These are phyloP conservation scores for Pleurotus pulmonarius DNA, from an alignment of 768 basidiomycete species.

Conservation along the genomic window DNA sequence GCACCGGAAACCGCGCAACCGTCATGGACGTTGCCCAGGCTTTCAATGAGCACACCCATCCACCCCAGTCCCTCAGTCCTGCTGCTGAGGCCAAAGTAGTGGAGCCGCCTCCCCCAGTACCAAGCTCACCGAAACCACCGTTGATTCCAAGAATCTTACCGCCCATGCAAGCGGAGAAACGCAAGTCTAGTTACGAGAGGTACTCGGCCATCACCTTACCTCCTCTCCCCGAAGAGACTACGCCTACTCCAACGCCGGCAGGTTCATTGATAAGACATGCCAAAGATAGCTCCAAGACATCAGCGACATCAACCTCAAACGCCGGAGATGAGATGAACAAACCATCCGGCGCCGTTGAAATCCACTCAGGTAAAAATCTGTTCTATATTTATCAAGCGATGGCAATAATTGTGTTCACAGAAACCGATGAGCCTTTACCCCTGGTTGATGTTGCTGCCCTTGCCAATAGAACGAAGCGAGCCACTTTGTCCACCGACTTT, in stretches of 20 bases:
- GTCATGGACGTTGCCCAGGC: constrained; percentile 80
- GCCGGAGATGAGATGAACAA: neutral
- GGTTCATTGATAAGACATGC: constrained; percentile 43
- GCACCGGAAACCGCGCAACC: constrained; percentile 63
- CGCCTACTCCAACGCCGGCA: constrained; percentile 51
- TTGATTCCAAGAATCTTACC: constrained; percentile 10
- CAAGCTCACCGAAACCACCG: constrained; percentile 16
- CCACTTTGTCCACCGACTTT: constrained; percentile 27
- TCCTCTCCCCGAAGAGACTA: constrained; percentile 63
- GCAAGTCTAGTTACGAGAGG: constrained; percentile 65
- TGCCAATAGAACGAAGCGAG: constrained; percentile 7
- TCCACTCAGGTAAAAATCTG: constrained; percentile 19
- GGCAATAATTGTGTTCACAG: constrained; percentile 17
- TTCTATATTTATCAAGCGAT: neutral
- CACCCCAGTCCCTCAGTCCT: neutral
- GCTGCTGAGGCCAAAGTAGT: constrained; percentile 9
- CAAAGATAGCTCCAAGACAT: neutral
- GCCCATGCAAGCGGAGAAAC: constrained; percentile 43
- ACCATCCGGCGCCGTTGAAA: constrained; percentile 19
- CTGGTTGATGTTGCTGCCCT: constrained; percentile 44
- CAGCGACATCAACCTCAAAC: neutral
- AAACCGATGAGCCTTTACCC: constrained; percentile 39
- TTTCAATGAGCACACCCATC: constrained; percentile 24
- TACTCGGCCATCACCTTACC: constrained; percentile 63
- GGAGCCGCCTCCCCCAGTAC: constrained; percentile 13